Percentiles rank a stretch among this genome's conserved stretches.
phyloP scores from a whole-genome alignment of 495 filamentous ascomycete species.

The Talaromyces thailandensis region DNA sequence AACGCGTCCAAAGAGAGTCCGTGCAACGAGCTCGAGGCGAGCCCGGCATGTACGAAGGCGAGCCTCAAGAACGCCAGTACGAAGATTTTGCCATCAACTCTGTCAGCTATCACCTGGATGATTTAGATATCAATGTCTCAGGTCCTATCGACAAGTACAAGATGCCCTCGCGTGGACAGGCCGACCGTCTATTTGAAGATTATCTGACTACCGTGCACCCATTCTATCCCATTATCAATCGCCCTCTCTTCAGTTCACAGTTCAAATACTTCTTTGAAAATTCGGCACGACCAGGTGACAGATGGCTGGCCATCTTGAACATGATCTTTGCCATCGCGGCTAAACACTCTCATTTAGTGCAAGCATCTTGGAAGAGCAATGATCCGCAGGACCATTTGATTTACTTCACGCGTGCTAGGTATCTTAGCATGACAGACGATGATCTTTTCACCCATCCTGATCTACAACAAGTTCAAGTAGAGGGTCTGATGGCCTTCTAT shows the following conservation, averaged over 20 bases:
- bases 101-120: conserved; percentile 52
- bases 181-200: conserved; percentile 44
- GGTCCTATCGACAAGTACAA: conserved; percentile 42
- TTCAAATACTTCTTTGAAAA: conserved; percentile 36
- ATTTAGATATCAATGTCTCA: conserved; percentile 39
- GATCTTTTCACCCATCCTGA: conserved; percentile 47
- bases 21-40: conserved; percentile 25
- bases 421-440: conserved; percentile 45
- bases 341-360: conserved; percentile 45
- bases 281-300: conserved; percentile 31
- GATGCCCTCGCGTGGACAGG: conserved; percentile 43
- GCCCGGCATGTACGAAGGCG: conserved; percentile 22
- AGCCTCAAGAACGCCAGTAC: conserved; percentile 10
- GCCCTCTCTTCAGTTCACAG: conserved; percentile 33
- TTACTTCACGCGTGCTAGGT: conserved; percentile 53
- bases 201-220: conserved; percentile 53
- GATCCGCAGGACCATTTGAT: conserved; percentile 46
- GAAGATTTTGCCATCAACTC: conserved; percentile 28
- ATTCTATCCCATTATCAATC: conserved; percentile 52
- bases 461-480: conserved; percentile 54
- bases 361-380: conserved; percentile 38
- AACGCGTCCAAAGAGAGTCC: conserved; percentile 31
- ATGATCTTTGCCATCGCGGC: conserved; percentile 58
- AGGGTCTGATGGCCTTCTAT: conserved; percentile 53
- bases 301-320: conserved; percentile 57